Percentiles rank a stretch among this genome's conserved stretches.
These are phyloP conservation scores for Mycogone perniciosa DNA, from an alignment of 2,329 filamentous ascomycete genomes.

Conservation along the genomic window DNA sequence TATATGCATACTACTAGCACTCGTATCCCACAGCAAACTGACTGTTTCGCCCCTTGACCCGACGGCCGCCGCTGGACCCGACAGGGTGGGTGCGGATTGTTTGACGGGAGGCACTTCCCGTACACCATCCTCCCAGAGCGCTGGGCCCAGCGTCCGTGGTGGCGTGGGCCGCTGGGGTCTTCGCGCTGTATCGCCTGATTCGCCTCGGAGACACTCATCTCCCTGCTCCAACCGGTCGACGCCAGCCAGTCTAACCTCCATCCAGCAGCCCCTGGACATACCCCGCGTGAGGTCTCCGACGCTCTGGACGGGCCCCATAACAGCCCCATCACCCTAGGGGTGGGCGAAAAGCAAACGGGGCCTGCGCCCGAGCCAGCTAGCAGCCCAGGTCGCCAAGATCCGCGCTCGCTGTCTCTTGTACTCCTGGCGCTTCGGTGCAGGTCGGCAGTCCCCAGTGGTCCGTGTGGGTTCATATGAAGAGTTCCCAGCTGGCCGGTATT, in stretches of 20 bases:
- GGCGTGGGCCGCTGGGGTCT: neutral
- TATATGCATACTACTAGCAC: neutral
- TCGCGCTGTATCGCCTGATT: neutral
- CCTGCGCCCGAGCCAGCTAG: neutral
- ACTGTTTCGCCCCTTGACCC: conserved; percentile 6
- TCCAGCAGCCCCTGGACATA: neutral
- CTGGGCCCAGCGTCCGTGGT: conserved; percentile 6
- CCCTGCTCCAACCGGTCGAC: neutral
- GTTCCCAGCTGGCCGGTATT: neutral
- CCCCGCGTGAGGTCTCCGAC: conserved; percentile 12
- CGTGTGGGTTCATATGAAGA: neutral
- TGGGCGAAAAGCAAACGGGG: conserved; percentile 3
- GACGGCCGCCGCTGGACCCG: conserved; percentile 13
- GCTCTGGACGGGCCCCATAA: conserved; percentile 12
- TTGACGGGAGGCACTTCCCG: conserved; percentile 7
- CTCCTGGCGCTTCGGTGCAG: neutral
- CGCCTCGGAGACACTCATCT: neutral
- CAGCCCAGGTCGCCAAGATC: neutral
- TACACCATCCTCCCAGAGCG: conserved; percentile 13
- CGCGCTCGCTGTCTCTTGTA: neutral
- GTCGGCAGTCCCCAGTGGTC: neutral
- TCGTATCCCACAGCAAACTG: neutral
- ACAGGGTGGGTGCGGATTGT: conserved; percentile 13
- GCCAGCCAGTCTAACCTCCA: neutral
- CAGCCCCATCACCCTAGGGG: conserved; percentile 9